Percentiles rank a stretch among this genome's conserved stretches.
These are phyloP conservation scores for Skeletonema menzelii DNA, from an alignment of 108 stramenopile genomes.

Conservation along the genomic window DNA sequence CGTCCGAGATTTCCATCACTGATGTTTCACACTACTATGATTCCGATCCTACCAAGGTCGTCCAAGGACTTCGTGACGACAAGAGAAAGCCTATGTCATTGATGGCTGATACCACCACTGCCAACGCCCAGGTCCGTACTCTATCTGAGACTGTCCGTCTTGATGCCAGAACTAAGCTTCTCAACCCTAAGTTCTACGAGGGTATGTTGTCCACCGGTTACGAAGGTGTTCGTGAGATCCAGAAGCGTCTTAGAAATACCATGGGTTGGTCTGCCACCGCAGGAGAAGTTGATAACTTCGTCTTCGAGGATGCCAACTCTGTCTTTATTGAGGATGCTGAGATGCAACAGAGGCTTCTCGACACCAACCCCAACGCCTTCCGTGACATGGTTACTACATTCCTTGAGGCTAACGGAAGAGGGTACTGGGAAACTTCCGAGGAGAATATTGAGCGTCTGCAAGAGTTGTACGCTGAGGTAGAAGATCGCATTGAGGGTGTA, in stretches of 20 bases:
- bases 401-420: conserved; percentile 95
- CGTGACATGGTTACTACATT: conserved; percentile 97
- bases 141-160: conserved; percentile 95
- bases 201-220: conserved; percentile 97
- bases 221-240: conserved; percentile 97
- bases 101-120: conserved; percentile 98
- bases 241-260: conserved; percentile 96
- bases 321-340: conserved; percentile 94
- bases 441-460: conserved; percentile 95
- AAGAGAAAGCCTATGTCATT: conserved; percentile 94
- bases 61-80: conserved; percentile 93
- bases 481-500: conserved; percentile 96
- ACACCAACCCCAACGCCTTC: conserved; percentile 97
- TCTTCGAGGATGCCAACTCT: conserved; percentile 96
- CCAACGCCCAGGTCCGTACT: conserved; percentile 95
- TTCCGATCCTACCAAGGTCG: conserved; percentile 97
- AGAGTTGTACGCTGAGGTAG: conserved; percentile 96
- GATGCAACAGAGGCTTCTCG: conserved; percentile 92
- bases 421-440: conserved; percentile 93
- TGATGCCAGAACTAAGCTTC: conserved; percentile 96
- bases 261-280: conserved; percentile 98
- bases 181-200: conserved; percentile 98
- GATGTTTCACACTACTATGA: conserved; percentile 98
- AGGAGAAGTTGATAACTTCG: conserved; percentile 98
- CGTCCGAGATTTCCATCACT: conserved; percentile 95